These are phyloP conservation scores for Adansonia rubrostipa DNA, from an alignment of 441 rosid species.

Conservation along the genomic window DNA sequence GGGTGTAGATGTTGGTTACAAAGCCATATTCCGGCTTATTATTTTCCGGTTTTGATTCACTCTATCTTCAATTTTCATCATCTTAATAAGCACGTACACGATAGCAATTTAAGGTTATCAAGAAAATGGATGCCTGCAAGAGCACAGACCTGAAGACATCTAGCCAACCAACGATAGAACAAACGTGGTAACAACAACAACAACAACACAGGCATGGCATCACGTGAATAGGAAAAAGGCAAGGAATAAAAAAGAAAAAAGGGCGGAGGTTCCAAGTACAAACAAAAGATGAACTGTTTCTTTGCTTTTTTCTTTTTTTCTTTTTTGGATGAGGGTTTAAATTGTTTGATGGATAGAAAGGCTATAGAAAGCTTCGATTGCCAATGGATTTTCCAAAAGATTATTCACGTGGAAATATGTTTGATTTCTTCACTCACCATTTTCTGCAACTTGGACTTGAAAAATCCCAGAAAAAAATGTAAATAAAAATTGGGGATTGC, in stretches of 20 bases:
- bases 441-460: background rate
- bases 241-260: slow-evolving; percentile 34
- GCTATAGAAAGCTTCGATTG: slow-evolving; percentile 11
- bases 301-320: background rate
- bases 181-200: slow-evolving; percentile 54
- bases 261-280: slow-evolving; percentile 71
- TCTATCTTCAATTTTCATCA: background rate
- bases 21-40: background rate
- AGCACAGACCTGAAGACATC: slow-evolving; percentile 39
- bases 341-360: slow-evolving; percentile 10
- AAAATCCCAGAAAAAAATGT: background rate
- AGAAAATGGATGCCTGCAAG: slow-evolving; percentile 43
- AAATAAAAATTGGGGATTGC: background rate
- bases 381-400: slow-evolving; percentile 57
- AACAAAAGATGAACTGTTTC: slow-evolving; percentile 25
- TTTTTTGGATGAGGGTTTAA: slow-evolving; percentile 17
- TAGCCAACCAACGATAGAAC: slow-evolving; percentile 70
- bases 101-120: slow-evolving; percentile 28
- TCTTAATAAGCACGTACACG: background rate
- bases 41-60: background rate
- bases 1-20: no score
- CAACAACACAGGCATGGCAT: slow-evolving; percentile 47
- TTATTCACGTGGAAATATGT: slow-evolving; percentile 61
- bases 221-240: slow-evolving; percentile 69
- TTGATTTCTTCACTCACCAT: slow-evolving; percentile 24